These are phyloP conservation scores for Austroboletus novae-zelandiae DNA, from an alignment of 1,284 basidiomycete species.

Conservation along the genomic window DNA sequence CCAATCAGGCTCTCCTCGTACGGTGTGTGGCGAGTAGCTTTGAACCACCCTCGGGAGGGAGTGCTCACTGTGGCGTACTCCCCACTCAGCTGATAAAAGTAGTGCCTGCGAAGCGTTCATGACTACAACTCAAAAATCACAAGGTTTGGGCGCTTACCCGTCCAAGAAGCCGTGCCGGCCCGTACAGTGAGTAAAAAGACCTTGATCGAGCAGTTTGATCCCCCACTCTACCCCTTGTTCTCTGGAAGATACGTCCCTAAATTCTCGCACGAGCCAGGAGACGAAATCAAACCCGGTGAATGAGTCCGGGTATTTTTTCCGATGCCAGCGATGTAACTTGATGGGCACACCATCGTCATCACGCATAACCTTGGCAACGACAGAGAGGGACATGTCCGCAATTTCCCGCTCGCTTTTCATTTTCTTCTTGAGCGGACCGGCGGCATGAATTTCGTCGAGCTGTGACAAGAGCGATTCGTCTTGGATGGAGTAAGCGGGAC, in stretches of 20 bases:
- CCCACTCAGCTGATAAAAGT: slow-evolving; percentile 81
- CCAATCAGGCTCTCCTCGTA: slow-evolving; percentile 39
- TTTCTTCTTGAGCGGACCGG: slow-evolving; percentile 73
- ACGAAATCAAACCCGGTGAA: slow-evolving; percentile 88
- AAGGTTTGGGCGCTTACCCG: slow-evolving; percentile 52
- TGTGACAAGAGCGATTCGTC: slow-evolving; percentile 78
- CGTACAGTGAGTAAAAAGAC: slow-evolving; percentile 80
- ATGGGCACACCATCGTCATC: slow-evolving; percentile 77
- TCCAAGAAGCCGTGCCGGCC: slow-evolving; percentile 80
- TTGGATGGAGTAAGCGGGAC: slow-evolving; percentile 73
- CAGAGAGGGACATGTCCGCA: slow-evolving; percentile 53
- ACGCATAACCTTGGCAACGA: slow-evolving; percentile 75
- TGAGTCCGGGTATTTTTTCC: slow-evolving; percentile 64
- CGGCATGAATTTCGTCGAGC: slow-evolving; percentile 75
- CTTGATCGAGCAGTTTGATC: slow-evolving; percentile 68
- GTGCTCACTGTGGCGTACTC: slow-evolving; percentile 72
- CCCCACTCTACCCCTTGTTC: slow-evolving; percentile 83
- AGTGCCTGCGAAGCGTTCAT: slow-evolving; percentile 52
- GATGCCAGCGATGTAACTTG: slow-evolving; percentile 77
- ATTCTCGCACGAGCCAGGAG: slow-evolving; percentile 84
- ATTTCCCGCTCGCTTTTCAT: slow-evolving; percentile 74
- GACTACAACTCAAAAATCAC: slow-evolving; percentile 1
- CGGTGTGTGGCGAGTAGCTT: slow-evolving; percentile 39
- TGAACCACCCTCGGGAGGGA: slow-evolving; percentile 64
- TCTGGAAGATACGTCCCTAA: slow-evolving; percentile 77